Base-by-base conservation (phyloP, 495 filamentous ascomycete species). In the Glutinoglossum americanum region DNA sequence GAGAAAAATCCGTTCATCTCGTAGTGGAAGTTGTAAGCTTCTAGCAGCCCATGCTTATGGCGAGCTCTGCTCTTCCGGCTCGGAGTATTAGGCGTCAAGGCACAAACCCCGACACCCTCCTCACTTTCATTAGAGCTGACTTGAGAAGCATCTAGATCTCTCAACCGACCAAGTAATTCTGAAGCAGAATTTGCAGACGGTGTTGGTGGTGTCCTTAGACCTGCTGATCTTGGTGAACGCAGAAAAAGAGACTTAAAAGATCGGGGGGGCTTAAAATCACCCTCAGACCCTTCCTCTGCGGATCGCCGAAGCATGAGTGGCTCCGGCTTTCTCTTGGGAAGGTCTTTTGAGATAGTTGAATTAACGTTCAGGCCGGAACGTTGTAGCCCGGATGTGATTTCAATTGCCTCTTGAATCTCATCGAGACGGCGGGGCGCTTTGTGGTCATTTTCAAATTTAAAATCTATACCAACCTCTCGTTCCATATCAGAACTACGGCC, bases 401-500 rank as follows among this genome's bases (percentile, higher is more conserved):
- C 49, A 53, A 53, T 1, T n/a, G 25, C 49, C 15, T 28, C 25
- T 19, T 32, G 28, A 1, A 6, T 30, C 49, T 53, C 49, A 27
- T 53, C 13, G 11, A 30, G 19, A 30, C 3, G 41, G 41, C n/a
- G 41, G 41, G 13, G 41, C 30, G 23, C 7, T 25, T 53, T 53
- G 49, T 15, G 10, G 25, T 27, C 11, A 61, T 58, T 45, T 59
- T 25, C 53, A 60, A 54, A 61, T 73, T 80, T 64, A 72, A 53
- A 11, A 8, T 53, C 28, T 53, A 27, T 53, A 53, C 49, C 49
- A 53, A 93, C 87, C 72, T 94, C 87, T 76, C 86, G 81, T 69
- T 92, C 86, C 21, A 79, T 78, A 58, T 90, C 85, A 64, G 77
- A n/a, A n/a, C n/a, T 89, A 60, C 79, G 81, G 45, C 68, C 71